Evolutionary conservation across 2,329 filamentous ascomycete genomes (phyloP), one percentile per base, ranked within the genome.

Genomic region (Ophiostoma piceae): DNA sequence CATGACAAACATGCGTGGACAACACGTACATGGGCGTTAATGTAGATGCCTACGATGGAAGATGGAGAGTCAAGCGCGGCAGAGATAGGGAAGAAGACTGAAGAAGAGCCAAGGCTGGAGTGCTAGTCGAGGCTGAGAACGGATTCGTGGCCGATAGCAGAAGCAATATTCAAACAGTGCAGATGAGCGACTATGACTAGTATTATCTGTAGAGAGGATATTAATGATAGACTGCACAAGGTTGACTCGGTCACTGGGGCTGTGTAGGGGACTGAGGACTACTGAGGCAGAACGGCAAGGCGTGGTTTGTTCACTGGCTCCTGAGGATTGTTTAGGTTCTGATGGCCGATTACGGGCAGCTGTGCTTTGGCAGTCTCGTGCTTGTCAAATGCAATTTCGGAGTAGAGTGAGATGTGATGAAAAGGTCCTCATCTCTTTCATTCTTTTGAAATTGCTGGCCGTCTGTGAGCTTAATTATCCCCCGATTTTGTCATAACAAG

Each of bases 221-320:
- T 5, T 1, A 47, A 16, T 19, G 43, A 7, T 19, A 19, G 43
- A 26, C 11, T 22, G 14, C 12, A 19, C 51, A 57, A 57, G 51
- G 51, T 57, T 57, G 43, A 47, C 16, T 47, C 19, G 43, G 26
- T 57, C n/a, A 26, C 51, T 22, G 51, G 22, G 51, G 51, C 51
- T 57, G 51, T 57, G 51, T n/a, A 57, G 51, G 51, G 51, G 16
- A 8, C 26, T 29, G 51, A 22, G 51, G 26, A 9, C n/a, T 22
- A 26, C 22, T 57, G n/a, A 57, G 51, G 51, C 51, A 57, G 51
- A 57, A 29, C 51, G n/a, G 51, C 51, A 29, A 57, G 51, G 51
- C 51, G 22, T 35, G 35, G 35, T 14, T 14, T 8, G 22, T 3
- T 57, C 9, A 57, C 11, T 16, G 19, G 3, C 43, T 47, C 19